A percentile compares a stretch with the other conserved stretches of the same genome.
These are phyloP conservation scores for Platanthera zijinensis DNA, from an alignment of 106 monocot species.

Conservation along the genomic window DNA sequence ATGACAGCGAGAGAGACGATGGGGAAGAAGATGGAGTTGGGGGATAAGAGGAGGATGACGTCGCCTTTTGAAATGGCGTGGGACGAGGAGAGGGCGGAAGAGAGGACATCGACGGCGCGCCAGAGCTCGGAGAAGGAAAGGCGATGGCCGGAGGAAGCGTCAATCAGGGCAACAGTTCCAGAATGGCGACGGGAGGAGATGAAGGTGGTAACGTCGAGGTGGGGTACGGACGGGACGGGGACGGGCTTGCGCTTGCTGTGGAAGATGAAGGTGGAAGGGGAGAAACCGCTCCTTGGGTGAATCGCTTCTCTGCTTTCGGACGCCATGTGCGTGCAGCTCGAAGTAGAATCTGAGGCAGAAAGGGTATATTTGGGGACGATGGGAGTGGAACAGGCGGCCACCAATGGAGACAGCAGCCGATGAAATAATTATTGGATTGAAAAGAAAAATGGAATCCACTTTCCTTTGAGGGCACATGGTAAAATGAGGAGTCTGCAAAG, in stretches of 20 bases:
- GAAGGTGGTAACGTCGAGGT: conserved; percentile 66
- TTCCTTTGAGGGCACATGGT: neutral
- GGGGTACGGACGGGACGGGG: conserved; percentile 33
- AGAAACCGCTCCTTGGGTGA: conserved; percentile 70
- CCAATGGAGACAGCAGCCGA: neutral
- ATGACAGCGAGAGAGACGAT: conserved; percentile 73
- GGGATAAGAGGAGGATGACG: conserved; percentile 78
- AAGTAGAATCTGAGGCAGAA: neutral
- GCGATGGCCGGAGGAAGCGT: conserved; percentile 65
- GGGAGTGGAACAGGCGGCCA: neutral
- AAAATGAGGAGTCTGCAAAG: too few species aligned
- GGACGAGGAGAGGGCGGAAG: conserved; percentile 30
- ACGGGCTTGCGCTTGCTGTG: conserved; percentile 63
- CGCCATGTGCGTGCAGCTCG: neutral
- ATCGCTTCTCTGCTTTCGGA: neutral
- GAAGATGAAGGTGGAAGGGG: conserved; percentile 41
- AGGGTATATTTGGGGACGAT: neutral
- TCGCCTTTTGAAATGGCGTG: conserved; percentile 43
- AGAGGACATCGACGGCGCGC: conserved; percentile 38
- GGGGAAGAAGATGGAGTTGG: conserved; percentile 79
- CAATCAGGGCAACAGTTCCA: conserved; percentile 63
- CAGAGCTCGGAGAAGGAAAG: conserved; percentile 68
- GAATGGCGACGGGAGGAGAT: conserved; percentile 53
- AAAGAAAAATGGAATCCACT: neutral
- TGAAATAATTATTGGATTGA: too few species aligned